Evolutionary conservation across 495 filamentous ascomycete species (phyloP), one percentile per base, ranked within the genome.

Genomic region (Aspergillus avenaceus): DNA sequence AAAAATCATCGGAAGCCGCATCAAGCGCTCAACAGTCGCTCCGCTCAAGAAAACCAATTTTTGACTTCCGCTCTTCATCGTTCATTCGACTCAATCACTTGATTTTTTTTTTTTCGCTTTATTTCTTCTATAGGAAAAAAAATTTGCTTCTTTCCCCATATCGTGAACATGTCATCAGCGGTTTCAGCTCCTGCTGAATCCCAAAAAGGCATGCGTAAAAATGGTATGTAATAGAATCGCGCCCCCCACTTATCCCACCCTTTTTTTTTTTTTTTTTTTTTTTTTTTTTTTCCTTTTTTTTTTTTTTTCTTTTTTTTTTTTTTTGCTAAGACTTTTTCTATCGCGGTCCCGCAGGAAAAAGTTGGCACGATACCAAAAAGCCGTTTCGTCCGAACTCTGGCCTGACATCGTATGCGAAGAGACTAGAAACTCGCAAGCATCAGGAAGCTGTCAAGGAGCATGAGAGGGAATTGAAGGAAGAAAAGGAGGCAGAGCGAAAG

Each of bases 391-490:
- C 89, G 3, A 84, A 67, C 32, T 78, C 84, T 7, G 87, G 88
- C 22, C 72, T 88, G 58, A 88, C 80, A 13, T 83, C 89, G 0
- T 98, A 86, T 64, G 82, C 84, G 52, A 83, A 90, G 63, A 84
- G 92, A 29, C 66, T 80, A 26, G 82, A 81, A 56, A 66, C 78
- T 29, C 78, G 86, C 43, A 80, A 80, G 47, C 79, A 83, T 6
- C 72, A 84, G 48, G 77, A 83, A 1, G 81, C 85, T 2, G 80
- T 86, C 52, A 98, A 96, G 72, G 86, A 90, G 16, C 87, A 85
- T 48, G 93, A 97, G 69, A 87, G 85, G 62, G 91, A 96, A 63
- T 84, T 98, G 84, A 96, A 93, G 71, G 87, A 89, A 5, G 93
- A 97, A 72, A 96, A 95, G 66, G 90, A 95, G 62, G 82, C 84